Evolutionary conservation across 2,329 filamentous ascomycete species (phyloP).

Genomic region (Diplocarpon rosae): DNA sequence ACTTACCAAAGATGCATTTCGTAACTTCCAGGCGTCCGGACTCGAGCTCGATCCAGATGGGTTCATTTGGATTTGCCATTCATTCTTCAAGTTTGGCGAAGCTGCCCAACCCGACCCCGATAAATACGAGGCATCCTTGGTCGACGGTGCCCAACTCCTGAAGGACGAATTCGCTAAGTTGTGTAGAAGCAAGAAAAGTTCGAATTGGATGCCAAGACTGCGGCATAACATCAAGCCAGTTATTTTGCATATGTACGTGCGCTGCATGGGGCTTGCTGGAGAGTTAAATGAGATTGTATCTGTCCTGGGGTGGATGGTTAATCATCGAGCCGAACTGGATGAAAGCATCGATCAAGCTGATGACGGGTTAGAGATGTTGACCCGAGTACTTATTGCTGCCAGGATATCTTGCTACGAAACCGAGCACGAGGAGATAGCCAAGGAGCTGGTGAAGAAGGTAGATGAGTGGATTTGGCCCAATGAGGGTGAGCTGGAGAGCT

Average conservation of each 20-base stretch:
- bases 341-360: slow-evolving; percentile 7
- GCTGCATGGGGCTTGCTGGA: slow-evolving; percentile 48
- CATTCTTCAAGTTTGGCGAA: slow-evolving; percentile 20
- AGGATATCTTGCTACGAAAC: slow-evolving; percentile 13
- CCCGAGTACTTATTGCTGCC: slow-evolving; percentile 17
- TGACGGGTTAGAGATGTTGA: slow-evolving; percentile 15
- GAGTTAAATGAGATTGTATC: slow-evolving; percentile 47
- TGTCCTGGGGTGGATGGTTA: slow-evolving; percentile 47
- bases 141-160: slow-evolving; percentile 23
- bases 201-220: slow-evolving; percentile 23
- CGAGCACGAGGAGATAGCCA: slow-evolving; percentile 10
- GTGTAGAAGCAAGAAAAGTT: slow-evolving; percentile 7
- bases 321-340: slow-evolving; percentile 32
- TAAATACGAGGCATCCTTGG: background rate
- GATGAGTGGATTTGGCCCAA: slow-evolving; percentile 23
- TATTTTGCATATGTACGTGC: slow-evolving; percentile 48
- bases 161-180: slow-evolving; percentile 25
- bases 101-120: slow-evolving; percentile 9
- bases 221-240: slow-evolving; percentile 35
- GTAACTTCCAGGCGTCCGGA: slow-evolving; percentile 19
- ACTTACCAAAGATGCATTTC: slow-evolving; percentile 13
- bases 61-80: slow-evolving; percentile 21
- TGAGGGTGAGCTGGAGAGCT: slow-evolving; percentile 15
- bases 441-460: slow-evolving; percentile 16
- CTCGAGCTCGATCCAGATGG: slow-evolving; percentile 23